Evolutionary conservation across 139 green algal species (phyloP).

Genomic region (Picochlorum sp.): DNA sequence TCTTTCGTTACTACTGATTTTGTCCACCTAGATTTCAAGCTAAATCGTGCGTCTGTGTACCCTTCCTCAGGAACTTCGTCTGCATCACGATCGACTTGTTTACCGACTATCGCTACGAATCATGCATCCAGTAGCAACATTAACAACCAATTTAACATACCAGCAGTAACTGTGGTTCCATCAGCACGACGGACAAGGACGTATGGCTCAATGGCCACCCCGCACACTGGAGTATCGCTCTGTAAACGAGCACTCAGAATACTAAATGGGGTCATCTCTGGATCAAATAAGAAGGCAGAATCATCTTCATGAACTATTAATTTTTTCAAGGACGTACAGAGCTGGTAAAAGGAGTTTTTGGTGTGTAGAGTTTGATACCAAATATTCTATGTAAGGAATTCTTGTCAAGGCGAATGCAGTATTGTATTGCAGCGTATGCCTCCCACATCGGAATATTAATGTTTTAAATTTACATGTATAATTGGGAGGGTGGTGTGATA

Average conservation of each 20-base stretch:
- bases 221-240: slow-evolving; percentile 63
- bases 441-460: too few species aligned
- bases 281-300: too few species aligned
- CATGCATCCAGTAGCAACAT: neutral
- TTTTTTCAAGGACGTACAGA: neutral
- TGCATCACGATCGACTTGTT: slow-evolving; percentile 18
- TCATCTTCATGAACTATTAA: neutral
- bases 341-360: neutral
- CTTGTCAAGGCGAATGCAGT: neutral
- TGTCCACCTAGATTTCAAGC: slow-evolving; percentile 81
- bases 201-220: slow-evolving; percentile 80
- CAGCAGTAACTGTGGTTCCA: slow-evolving; percentile 35
- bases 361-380: too few species aligned
- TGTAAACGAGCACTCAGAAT: slow-evolving; percentile 40
- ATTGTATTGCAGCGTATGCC: too few species aligned
- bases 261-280: slow-evolving; percentile 16
- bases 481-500: too few species aligned
- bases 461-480: too few species aligned
- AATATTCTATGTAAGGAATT: neutral
- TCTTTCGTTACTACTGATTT: slow-evolving; percentile 63
- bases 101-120: neutral
- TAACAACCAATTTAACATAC: slow-evolving; percentile 5
- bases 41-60: slow-evolving; percentile 47
- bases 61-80: slow-evolving; percentile 77
- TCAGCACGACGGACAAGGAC: slow-evolving; percentile 69